Evolutionary conservation across 768 basidiomycete species (phyloP).

Genomic region (Chalciporus pseudorubinellus): DNA sequence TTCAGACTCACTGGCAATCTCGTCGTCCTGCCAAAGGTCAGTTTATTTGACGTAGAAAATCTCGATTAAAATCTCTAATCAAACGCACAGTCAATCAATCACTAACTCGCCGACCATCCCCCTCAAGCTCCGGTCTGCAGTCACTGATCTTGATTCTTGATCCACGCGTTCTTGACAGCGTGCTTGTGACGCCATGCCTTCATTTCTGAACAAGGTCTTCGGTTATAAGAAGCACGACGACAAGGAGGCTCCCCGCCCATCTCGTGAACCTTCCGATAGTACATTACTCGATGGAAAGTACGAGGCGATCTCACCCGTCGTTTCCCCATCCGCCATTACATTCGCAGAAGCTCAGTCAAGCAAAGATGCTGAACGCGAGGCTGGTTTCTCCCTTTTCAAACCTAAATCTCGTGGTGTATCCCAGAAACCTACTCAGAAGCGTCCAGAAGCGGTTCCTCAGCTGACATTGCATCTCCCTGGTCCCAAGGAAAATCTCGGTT

Average conservation of each 20-base stretch:
- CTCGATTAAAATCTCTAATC: neutral
- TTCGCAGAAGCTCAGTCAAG: slow-evolving; percentile 15
- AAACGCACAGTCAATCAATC: neutral
- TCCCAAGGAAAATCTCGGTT: slow-evolving; percentile 45
- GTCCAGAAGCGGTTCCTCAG: slow-evolving; percentile 41
- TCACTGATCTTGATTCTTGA: slow-evolving; percentile 6
- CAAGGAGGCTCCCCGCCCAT: slow-evolving; percentile 33
- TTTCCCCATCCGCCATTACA: slow-evolving; percentile 33
- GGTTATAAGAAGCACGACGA: slow-evolving; percentile 69
- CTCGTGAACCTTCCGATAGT: slow-evolving; percentile 37
- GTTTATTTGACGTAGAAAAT: neutral
- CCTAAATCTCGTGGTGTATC: slow-evolving; percentile 41
- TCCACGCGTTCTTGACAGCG: slow-evolving; percentile 11
- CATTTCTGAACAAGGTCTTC: slow-evolving; percentile 76
- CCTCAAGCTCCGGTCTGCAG: slow-evolving; percentile 5
- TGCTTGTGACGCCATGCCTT: slow-evolving; percentile 43
- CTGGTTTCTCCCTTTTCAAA: slow-evolving; percentile 49
- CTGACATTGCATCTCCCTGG: slow-evolving; percentile 62
- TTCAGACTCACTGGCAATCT: neutral
- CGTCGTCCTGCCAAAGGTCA: neutral
- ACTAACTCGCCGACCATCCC: neutral
- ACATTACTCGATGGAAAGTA: slow-evolving; percentile 72
- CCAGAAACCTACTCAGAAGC: slow-evolving; percentile 37
- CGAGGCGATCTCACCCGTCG: slow-evolving; percentile 57
- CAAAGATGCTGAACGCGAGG: slow-evolving; percentile 44